Evolutionary conservation across 768 basidiomycete genomes (phyloP), one percentile per base, ranked within the genome.

Genomic region (Tubosaeta brunneosetosa): DNA sequence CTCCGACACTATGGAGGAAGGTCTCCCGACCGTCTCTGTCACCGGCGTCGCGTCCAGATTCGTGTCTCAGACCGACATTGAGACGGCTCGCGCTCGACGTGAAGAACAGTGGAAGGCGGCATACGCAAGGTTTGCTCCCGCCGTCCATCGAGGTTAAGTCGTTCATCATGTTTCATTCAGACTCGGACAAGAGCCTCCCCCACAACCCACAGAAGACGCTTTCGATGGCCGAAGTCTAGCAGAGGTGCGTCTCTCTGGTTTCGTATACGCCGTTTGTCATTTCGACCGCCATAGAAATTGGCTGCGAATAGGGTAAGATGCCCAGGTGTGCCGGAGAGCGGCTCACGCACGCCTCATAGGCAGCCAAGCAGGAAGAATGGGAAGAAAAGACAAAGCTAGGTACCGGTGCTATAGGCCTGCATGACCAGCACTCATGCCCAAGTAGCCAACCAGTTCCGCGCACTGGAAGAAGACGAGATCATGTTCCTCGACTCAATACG

Each of bases 321-420:
- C 55, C 40, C 29, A 49, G 33, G 38, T 6, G 19, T 50, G 42
- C 50, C 33, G 46, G 45, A 17, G 31, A 44, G 31, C 42, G 49
- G 42, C 40, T 63, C 50, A 66, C 31, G 49, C 40, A 51, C 22
- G 42, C 41, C 25, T 2, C 45, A 17, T 58, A 91, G 88, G 82
- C 85, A 62, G 89, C 88, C 58, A 91, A 92, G 68, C 89, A 93
- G 71, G 91, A 93, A 68, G 88, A 93, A 81, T 93, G 89, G 88
- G 91, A 93, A 65, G 88, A 91, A 67, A 88, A 88, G 66, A 89
- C 83, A 55, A 91, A 91, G 67, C 80, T 93, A 71, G 77, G 70
- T 71, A 55, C 60, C 37, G 22, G 43, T 25, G 36, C 42, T 22
- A 43, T 40, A 29, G n/a, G 41, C 44, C 44, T 34, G 47, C 50